Base-by-base conservation (phyloP, 306 rosid species). In the Urtica urens region DNA sequence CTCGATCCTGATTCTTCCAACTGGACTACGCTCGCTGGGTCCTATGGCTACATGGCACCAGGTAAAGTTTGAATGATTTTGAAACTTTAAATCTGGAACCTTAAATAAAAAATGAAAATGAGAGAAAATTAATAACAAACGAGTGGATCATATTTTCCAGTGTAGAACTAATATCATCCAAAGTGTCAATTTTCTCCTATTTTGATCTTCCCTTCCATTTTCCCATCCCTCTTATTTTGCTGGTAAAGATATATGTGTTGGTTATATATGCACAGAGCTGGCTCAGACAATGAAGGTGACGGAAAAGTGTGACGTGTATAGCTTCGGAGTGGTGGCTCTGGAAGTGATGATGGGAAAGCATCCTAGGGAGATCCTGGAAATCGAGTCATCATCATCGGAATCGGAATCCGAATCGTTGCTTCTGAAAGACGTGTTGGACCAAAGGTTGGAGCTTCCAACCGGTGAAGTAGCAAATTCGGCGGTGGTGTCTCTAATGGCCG, bases 31-130 rank as follows among this genome's bases (percentile, higher is more conserved):
- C 42, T 75, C 41, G 86, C 75, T 15, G 80, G 93, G 15, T 70
- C 93, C 21, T 78, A 62, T 16, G 93, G 86, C 42, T 82, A 78
- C 78, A 74, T 81, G 78, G 93, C 93, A 50, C 83, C 81, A 59
- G 81, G 93, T 75, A 74, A 25, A 28, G 4, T 28, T 28, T 28
- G n/a, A n/a, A n/a, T n/a, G n/a, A n/a, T n/a, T n/a, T n/a, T n/a
- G n/a, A n/a, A n/a, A n/a, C n/a, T n/a, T n/a, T n/a, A n/a, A n/a
- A n/a, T n/a, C n/a, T n/a, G n/a, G n/a, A n/a, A n/a, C n/a, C n/a
- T n/a, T n/a, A n/a, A n/a, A n/a, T n/a, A n/a, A n/a, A n/a, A n/a
- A n/a, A n/a, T n/a, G n/a, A n/a, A n/a, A n/a, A n/a, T n/a, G n/a
- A n/a, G n/a, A n/a, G n/a, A n/a, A n/a, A n/a, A n/a, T n/a, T n/a